Conservation (phyloP, 257 asterid species). For the Nyctanthes arbortristis region DNA sequence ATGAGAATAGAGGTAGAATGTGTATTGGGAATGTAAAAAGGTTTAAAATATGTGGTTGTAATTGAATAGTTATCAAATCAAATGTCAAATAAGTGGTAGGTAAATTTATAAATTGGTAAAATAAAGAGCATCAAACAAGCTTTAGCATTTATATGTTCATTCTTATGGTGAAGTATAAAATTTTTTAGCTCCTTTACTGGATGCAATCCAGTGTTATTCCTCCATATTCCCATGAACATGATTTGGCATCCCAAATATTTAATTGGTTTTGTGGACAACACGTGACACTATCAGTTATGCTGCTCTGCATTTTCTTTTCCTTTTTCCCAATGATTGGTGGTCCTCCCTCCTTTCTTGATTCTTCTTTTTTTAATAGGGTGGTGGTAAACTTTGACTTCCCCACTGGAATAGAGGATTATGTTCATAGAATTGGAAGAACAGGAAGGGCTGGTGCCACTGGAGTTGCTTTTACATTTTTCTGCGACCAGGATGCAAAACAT, state of each 20-base stretch:
- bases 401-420: conserved; percentile 92
- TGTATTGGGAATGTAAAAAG: too few relatives aligned
- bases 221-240: neutral
- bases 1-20: too few relatives aligned
- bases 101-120: too few relatives aligned
- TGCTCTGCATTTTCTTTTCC: neutral
- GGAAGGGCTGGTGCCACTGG: conserved; percentile 99
- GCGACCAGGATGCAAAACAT: conserved; percentile 82
- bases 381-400: conserved; percentile 95
- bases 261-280: neutral
- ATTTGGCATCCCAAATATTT: neutral
- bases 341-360: neutral
- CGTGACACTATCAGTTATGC: neutral
- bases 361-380: conserved; percentile 52
- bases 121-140: too few relatives aligned
- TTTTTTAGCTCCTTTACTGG: neutral
- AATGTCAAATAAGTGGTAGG: too few relatives aligned
- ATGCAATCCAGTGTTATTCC: neutral
- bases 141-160: too few relatives aligned
- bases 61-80: too few relatives aligned
- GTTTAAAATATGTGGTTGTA: too few relatives aligned
- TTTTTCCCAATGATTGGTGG: neutral
- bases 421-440: conserved; percentile 98
- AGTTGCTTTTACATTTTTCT: conserved; percentile 72
- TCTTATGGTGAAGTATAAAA: too few relatives aligned